Base-by-base conservation (phyloP, 73 alveolate genomes). In the Blepharisma japonicum region DNA sequence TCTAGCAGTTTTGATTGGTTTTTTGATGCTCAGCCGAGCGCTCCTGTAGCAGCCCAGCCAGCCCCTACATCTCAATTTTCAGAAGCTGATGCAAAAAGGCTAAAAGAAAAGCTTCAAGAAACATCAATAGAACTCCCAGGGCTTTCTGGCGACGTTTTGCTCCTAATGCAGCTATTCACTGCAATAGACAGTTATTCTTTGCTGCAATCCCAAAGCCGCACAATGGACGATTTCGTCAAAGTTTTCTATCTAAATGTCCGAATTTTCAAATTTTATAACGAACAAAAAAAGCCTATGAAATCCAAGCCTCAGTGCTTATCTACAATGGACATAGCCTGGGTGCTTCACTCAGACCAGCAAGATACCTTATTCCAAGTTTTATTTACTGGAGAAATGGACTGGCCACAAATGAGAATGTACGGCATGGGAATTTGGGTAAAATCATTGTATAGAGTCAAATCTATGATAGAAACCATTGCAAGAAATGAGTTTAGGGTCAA, bases 301-400 rank as follows among this genome's bases (percentile, higher is more conserved):
- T 39, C 27, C 32, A 70, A 70, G 5, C 80, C 80, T 9, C 14
- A 9, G 11, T 70, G 80, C 5, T 70, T 70, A 45, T 14, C 38
- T 38, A 70, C 71, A 14, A 70, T 39, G 66, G 80, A 39, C 2
- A 70, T 70, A 18, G 80, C 80, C 42, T 70, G 80, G 66, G 66
- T 45, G 2, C 47, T 70, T 4, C 25, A 45, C 5, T n/a, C 47
- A 14, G 68, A 70, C 20, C 66, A 70, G 3, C 66, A 70, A 70
- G 80, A 70, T 45, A 47, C 66, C 14, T 39, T 70, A 18, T 39
- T 70, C 47, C 27, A 18, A 25, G 46, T 70, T 39, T 5, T 70
- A 9, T 70, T 70, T 45, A 70, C 27, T 1, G 14, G 27, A 38
- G 71, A 18, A 70, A n/a, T 14, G 9, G 68, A 39, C 11, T 70